These are phyloP conservation scores for Tricholoma terreum DNA, from an alignment of 768 basidiomycete genomes.

Conservation along the genomic window DNA sequence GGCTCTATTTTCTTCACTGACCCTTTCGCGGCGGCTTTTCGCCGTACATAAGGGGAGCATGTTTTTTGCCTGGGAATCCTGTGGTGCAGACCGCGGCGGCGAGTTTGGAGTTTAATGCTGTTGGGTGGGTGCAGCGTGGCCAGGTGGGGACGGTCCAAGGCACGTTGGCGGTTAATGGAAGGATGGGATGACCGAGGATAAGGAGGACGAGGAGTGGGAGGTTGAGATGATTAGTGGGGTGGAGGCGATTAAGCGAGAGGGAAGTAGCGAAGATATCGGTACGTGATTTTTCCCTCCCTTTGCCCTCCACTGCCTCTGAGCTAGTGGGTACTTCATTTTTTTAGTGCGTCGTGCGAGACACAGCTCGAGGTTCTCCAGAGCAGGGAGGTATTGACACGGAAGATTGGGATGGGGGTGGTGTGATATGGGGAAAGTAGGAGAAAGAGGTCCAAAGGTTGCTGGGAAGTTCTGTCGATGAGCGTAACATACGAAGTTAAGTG, in stretches of 20 bases:
- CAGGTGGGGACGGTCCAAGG: slow-evolving; percentile 38
- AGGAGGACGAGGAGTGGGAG: slow-evolving; percentile 81
- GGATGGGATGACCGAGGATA: slow-evolving; percentile 31
- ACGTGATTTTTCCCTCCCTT: slow-evolving; percentile 32
- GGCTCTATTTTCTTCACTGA: slow-evolving; percentile 53
- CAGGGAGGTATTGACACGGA: slow-evolving; percentile 51
- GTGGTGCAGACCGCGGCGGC: slow-evolving; percentile 76
- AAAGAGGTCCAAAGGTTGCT: slow-evolving; percentile 63
- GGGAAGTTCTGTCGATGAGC: slow-evolving; percentile 40
- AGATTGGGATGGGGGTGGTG: slow-evolving; percentile 52
- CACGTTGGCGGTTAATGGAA: neutral
- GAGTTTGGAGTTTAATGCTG: slow-evolving; percentile 75
- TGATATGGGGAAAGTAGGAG: slow-evolving; percentile 39
- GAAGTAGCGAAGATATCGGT: slow-evolving; percentile 78
- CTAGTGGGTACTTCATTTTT: slow-evolving; percentile 1
- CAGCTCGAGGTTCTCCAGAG: slow-evolving; percentile 70
- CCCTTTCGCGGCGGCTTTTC: slow-evolving; percentile 41
- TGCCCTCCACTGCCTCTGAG: neutral
- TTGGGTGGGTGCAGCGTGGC: slow-evolving; percentile 60
- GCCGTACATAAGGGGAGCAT: slow-evolving; percentile 30
- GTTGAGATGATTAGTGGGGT: slow-evolving; percentile 79
- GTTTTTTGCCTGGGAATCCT: slow-evolving; percentile 66
- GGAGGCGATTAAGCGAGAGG: slow-evolving; percentile 73
- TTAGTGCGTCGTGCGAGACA: slow-evolving; percentile 78
- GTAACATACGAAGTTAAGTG: neutral